Base-by-base conservation (phyloP, 352 stramenopile genomes). In the Halophytophthora batemanensis region DNA sequence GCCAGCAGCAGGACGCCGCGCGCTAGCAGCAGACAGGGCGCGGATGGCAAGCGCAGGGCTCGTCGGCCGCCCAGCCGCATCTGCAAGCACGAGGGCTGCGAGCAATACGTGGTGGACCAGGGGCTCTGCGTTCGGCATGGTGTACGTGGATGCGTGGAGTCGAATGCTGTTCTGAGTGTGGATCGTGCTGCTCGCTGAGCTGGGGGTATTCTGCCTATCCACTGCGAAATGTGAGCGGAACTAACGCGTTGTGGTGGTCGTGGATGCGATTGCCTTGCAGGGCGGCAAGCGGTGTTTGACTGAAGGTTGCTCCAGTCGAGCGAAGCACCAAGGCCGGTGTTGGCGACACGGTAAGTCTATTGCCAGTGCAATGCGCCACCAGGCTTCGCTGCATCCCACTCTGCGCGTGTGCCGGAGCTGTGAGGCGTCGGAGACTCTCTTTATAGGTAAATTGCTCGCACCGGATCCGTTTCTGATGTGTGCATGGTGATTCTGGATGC, bases 81-180 rank as follows among this genome's bases (percentile, higher is more conserved):
- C 37, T 90, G 77, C 53, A 87, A 90, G 50, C 69, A 74, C 37
- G 77, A 88, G 41, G 72, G 66, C 23, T 90, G 79, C 43, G 79
- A 87, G 47, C 74, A 90, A 56, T 90, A 90, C 45, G 77, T 90
- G 33, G 79, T 88, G 39, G 77, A 90, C 37, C 74, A 87, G 49
- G 79, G 79, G n/a, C 71, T 87, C 5, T 90, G 79, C 19, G 73
- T 87, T 44, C 77, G 79, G 19, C 79, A 90, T 41, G 77, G 79
- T 47, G 79, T 90, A 58, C 56, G 75, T 72, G 46, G 25, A 46
- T 29, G 52, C 6, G 28, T 17, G 17, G 13, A 15, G 6, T 8
- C 65, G 8, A 4, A 14, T 25, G 14, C 23, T 8, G 25, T 8
- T 31, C 25, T 4, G 25, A 4, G 8, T 31, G 25, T 8, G 25